Evolutionary conservation across 2,329 filamentous ascomycete species (phyloP), one percentile per base, ranked within the genome.

Genomic region (Tricladium varicosporioides): DNA sequence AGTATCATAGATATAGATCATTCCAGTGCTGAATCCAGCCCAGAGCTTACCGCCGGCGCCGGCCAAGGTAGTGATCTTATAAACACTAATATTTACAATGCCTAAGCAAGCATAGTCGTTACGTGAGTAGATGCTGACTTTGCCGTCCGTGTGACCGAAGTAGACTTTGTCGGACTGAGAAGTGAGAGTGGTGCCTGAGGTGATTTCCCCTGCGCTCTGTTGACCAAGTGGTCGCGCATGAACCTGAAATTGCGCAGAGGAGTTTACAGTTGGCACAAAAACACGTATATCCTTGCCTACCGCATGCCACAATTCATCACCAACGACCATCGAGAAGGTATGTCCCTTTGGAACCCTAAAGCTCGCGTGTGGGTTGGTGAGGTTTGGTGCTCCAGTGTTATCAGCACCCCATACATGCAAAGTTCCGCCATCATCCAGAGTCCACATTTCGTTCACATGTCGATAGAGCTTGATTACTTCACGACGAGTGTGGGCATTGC

Each of bases 11-110:
- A 97, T 89, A 67, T 91, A 94, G 32, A 96, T 85, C 80, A 88
- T 96, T 14, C 94, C 94, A 0, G 90, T 97, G 71, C 93, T 97
- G 75, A 92, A 97, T 2, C 88, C 93, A 27, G 92, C 91, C 94
- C 94, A 99, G 0, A 99, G 78, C 67, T 91, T 83, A 59, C 86
- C 82, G 5, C 92, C 92, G 2, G 92, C 88, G 8, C 91, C 90
- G 1, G 86, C 84, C 53, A 99, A 77, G 36, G 89, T 86, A 70
- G 92, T 96, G 73, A 99, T 96, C 74, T 97, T 97, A 80, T 95
- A 97, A 13, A 92, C 82, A 72, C 92, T 97, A 65, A 97, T 83
- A 67, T 86, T 96, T 59, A 97, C 78, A 36, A 96, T 80, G 5
- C 83, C 85, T n/a, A 95, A 69, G 66, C 91, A 96, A 0, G 84